Evolutionary conservation across 169 alveolate species (phyloP).

Genomic region (Prorocentrum cordatum): DNA sequence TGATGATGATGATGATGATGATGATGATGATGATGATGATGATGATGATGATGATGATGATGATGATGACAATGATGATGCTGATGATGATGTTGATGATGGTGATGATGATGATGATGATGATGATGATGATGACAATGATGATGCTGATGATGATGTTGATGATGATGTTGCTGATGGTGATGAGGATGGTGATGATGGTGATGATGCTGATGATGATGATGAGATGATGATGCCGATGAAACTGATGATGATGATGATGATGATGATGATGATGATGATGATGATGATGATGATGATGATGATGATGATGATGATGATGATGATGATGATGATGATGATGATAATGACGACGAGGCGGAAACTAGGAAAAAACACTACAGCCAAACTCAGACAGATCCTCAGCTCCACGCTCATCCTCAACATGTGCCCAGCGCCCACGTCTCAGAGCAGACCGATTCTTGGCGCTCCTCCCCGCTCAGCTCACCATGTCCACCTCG

Average conservation of each 20-base stretch:
- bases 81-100: not conserved
- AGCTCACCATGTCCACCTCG: too few species aligned
- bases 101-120: not conserved
- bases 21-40: not conserved
- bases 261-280: too few species aligned
- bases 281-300: too few species aligned
- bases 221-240: not conserved
- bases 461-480: too few species aligned
- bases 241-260: not conserved
- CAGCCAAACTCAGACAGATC: too few species aligned
- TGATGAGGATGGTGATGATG: not conserved
- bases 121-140: not conserved
- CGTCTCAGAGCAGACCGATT: too few species aligned
- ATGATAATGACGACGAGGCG: too few species aligned
- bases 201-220: not conserved
- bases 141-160: not conserved
- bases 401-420: too few species aligned
- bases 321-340: too few species aligned
- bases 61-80: not conserved
- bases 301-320: too few species aligned
- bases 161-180: not conserved
- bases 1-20: not conserved
- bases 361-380: too few species aligned
- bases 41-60: not conserved
- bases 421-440: too few species aligned